Base-by-base conservation (phyloP, 495 filamentous ascomycete species). In the Copromyces sp. region DNA sequence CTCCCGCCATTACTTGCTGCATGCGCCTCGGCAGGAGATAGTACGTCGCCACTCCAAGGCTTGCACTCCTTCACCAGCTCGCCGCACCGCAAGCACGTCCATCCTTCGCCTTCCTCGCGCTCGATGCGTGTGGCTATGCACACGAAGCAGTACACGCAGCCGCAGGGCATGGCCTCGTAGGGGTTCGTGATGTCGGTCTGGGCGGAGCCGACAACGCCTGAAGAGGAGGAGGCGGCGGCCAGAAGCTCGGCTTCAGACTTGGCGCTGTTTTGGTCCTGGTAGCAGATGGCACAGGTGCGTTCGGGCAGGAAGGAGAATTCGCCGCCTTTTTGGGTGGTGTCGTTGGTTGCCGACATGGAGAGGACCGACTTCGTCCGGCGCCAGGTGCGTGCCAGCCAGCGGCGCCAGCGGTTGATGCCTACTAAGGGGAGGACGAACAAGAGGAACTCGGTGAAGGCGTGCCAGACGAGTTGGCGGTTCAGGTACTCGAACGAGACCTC, bases 401-500 rank as follows among this genome's bases (percentile, higher is more conserved):
- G 87, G 69, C 92, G 87, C 95, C 95, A 99, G 72, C 94, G 87
- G 76, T 90, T 91, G 73, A 99, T 95, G 59, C 95, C 95, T 53
- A 99, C 93, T 37, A 99, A 84, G 2, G 95, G 95, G 4, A 99
- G 86, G 12, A 99, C 87, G 80, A 99, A 99, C 8, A 99, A 89
- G 6, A 99, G 86, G 77, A 99, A 99, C 80, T 99, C 95, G 35
- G 95, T 99, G 77, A 99, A 98, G 20, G 95, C 95, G 79, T 99
- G 95, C 95, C 95, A 99, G 53, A 99, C 95, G 8, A 99, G 88
- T 81, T 99, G 95, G 16, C 95, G 91, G 79, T 99, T 99, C 61
- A 99, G 88, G 80, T 98, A 99, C 82, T 99, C 95, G 78, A 99
- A 98, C 1, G 91, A 94, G 17, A 99, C 94, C 81, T 98, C 93